Evolutionary conservation across 2,329 filamentous ascomycete genomes (phyloP).

Genomic region (Calonectria hawksworthii): DNA sequence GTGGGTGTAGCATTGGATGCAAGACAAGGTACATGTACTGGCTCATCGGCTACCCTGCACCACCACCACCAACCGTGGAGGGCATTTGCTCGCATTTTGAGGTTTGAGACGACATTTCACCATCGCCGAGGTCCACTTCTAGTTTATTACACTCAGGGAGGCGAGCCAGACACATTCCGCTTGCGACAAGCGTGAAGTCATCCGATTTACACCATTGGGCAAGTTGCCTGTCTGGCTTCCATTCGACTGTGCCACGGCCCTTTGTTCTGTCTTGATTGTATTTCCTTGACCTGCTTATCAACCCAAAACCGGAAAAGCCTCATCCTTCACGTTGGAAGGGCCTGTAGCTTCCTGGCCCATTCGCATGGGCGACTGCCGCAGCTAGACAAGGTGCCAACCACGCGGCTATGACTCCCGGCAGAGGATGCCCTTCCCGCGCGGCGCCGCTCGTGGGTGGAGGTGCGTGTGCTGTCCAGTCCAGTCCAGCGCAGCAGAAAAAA

Average conservation of each 20-base stretch:
- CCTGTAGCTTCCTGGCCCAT: not conserved
- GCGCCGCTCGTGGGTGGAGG: constrained; percentile 2
- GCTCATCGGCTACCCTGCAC: constrained; percentile 20
- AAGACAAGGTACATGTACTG: constrained; percentile 21
- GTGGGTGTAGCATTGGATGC: constrained; percentile 42
- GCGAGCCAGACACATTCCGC: not conserved
- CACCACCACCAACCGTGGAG: not conserved
- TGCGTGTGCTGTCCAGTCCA: not conserved
- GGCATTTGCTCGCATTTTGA: not conserved
- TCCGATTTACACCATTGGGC: not conserved
- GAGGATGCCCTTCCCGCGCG: not conserved
- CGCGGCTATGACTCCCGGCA: not conserved
- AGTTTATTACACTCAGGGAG: not conserved
- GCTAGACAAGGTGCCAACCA: constrained; percentile 8
- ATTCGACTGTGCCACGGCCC: not conserved
- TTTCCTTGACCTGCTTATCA: not conserved
- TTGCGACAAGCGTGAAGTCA: not conserved
- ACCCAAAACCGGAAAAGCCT: not conserved
- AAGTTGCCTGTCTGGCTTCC: too few relatives aligned
- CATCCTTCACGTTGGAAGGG: not conserved
- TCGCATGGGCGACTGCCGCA: constrained; percentile 2
- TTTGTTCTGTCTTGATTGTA: constrained; percentile 2
- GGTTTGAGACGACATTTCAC: not conserved
- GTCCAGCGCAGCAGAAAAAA: not conserved
- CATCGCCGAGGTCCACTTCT: not conserved